Evolutionary conservation across 2,329 filamentous ascomycete genomes (phyloP).

Genomic region (Grosmannia huntii): DNA sequence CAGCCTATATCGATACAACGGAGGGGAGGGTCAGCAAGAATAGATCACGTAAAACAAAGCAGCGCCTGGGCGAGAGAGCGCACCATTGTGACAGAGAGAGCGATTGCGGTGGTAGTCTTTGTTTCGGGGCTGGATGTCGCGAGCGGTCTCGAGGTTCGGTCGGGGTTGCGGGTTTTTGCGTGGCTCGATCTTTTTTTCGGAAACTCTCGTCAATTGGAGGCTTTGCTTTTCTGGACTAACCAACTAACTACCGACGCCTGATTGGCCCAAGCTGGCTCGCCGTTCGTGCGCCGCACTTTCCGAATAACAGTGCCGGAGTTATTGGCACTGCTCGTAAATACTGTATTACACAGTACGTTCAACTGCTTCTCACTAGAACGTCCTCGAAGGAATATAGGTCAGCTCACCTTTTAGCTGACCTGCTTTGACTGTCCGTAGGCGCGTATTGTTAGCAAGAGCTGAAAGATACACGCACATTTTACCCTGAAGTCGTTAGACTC

Average conservation of each 20-base stretch:
- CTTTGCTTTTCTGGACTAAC: constrained; percentile 7
- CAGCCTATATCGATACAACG: constrained; percentile 19
- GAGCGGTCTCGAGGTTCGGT: not conserved
- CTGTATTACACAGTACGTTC: no score
- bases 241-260: constrained; percentile 14
- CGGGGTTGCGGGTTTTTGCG: constrained; percentile 11
- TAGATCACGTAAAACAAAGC: not conserved
- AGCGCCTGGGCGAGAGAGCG: not conserved
- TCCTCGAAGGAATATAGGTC: no score
- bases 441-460: no score
- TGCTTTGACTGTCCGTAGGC: no score
- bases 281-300: not conserved
- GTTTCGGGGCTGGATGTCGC: not conserved
- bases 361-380: no score
- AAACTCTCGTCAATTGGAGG: constrained; percentile 14
- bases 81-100: constrained; percentile 11
- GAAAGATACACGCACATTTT: no score
- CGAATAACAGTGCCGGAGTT: not conserved
- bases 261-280: constrained; percentile 22
- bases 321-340: no score
- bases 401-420: no score
- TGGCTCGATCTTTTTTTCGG: constrained; percentile 12
- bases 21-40: not conserved
- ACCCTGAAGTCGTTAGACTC: no score
- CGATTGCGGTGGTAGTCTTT: not conserved